Base-by-base conservation (phyloP, 768 basidiomycete genomes). In the Auricularia heimuer region DNA sequence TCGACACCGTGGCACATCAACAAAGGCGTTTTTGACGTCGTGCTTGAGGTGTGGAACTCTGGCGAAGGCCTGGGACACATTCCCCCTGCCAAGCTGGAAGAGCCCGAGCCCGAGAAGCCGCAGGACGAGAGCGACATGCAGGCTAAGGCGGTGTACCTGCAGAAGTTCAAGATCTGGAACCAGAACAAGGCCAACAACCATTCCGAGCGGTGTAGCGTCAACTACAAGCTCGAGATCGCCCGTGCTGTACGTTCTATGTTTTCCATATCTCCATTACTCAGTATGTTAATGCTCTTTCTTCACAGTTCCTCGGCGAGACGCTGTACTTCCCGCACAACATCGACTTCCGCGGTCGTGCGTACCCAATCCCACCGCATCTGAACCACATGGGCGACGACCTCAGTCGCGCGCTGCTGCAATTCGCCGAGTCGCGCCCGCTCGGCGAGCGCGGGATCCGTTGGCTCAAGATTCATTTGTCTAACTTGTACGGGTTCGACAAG, bases 211-310 rank as follows among this genome's bases (percentile, higher is more conserved):
- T 98, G 96, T 74, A 90, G 81, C 71, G 86, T 94, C 60, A 98
- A 98, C 73, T 98, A 98, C 75, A 96, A 94, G 74, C 86, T 99
- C 65, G 96, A 98, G 77, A 96, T 98, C 70, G 94, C 94, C 8
- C 83, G 90, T 62, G 87, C 94, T 62, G 92, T 94, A 73, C 74
- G 87, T 81, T 11, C 42, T 54, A 35, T 56, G 33, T 63, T 54
- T 45, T 51, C 54, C 45, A 54, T 3, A 39, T 0, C 0, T 14
- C 21, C 14, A 4, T 33, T 4, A 8, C 18, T 4, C 8, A 44
- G 12, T 14, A 62, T 37, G 65, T 45, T 68, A 61, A 67, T 66
- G 35, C 54, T 33, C 56, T 63, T 11, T 61, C 61, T 60, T 67
- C 29, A 65, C 58, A 92, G 88, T 97, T 95, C 82, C 78, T 95